Base-by-base conservation (phyloP, 2,329 filamentous ascomycete genomes). In the Aspergillus chevalieri region DNA sequence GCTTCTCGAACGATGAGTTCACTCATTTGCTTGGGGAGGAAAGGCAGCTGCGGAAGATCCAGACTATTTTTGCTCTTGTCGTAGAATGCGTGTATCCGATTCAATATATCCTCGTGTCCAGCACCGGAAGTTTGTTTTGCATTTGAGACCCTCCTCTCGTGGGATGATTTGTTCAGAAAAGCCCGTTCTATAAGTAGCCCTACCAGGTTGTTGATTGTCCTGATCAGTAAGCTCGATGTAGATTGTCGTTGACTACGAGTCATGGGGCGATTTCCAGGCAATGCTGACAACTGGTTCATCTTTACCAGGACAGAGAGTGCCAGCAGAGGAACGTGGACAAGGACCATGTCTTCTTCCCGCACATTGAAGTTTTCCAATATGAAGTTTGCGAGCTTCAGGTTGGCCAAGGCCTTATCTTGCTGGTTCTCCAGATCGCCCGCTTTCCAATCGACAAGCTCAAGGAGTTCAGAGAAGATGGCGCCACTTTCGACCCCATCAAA, bases 401-500 rank as follows among this genome's bases (percentile, higher is more conserved):
- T 84, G 48, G 81, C 79, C 53, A 80, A 48, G 14, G 70, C 71
- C 46, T 78, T 79, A 49, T 82, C 76, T 4, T 73, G 69, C 3
- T 65, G 59, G 30, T 64, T 62, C 28, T 64, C 72, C n/a, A 80
- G 75, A 58, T 83, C 77, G 1, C 78, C 77, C 22, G 70, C 49
- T 43, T 73, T 66, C 15, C 74, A 72, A 28, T 74, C 69, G 51
- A 93, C 74, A 39, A 93, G 77, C 10, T 81, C 75, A 49, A 89
- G 74, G 49, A 95, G 77, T 64, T 95, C 89, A 44, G 86, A 84
- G 76, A 94, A 98, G 43, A 98, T 95, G 17, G 97, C 76, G 6
- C 87, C 86, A 60, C 91, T 95, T 69, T 98, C 93, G 36, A 97
- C 92, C 4, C 92, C 92, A 64, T 98, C 93, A 58, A 98, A 98